Conservation (phyloP, 2,329 filamentous ascomycete genomes). For the Neofusicoccum kwambonambiense region DNA sequence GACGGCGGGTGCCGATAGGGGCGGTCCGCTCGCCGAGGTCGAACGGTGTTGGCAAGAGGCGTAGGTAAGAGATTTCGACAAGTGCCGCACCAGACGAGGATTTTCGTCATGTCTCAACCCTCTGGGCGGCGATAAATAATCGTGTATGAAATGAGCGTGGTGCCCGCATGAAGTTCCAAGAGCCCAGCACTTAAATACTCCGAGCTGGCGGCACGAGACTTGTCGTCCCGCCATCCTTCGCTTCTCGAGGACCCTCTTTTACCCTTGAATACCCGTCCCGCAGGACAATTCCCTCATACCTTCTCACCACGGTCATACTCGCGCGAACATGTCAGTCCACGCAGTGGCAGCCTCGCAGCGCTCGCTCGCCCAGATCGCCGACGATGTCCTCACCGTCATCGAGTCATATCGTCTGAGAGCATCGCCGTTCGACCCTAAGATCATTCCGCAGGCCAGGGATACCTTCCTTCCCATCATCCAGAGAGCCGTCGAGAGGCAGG, state of each 20-base stretch:
- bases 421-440: constrained; percentile 16
- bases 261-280: not conserved
- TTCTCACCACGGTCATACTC: not conserved
- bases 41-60: not conserved
- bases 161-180: not conserved
- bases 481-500: constrained; percentile 27
- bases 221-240: not conserved
- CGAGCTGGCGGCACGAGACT: not conserved
- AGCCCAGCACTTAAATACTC: not conserved
- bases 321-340: constrained; percentile 7
- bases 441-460: constrained; percentile 2
- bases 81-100: not conserved
- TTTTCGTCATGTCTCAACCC: not conserved
- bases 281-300: not conserved
- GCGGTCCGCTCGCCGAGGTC: not conserved
- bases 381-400: constrained; percentile 14
- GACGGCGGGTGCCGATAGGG: not conserved
- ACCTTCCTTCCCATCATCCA: constrained; percentile 17
- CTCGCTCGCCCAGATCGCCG: not conserved
- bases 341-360: not conserved
- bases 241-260: not conserved
- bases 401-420: constrained; percentile 16
- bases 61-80: not conserved
- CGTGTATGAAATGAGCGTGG: not conserved
- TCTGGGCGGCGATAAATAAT: not conserved